Conservation (phyloP, 257 asterid species). For the Solanum corneliomulleri region DNA sequence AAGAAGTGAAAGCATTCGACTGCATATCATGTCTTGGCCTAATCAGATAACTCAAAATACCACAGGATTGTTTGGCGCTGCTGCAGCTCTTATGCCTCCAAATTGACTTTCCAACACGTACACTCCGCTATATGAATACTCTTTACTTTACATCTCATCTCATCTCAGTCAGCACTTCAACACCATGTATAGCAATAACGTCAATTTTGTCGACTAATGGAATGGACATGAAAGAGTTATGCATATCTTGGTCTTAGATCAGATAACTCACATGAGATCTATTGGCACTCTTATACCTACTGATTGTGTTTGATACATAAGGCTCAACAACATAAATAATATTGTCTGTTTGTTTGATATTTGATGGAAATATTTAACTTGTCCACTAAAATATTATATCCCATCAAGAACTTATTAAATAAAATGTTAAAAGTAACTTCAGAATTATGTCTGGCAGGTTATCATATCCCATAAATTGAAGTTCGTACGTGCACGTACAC, state of each 20-base stretch:
- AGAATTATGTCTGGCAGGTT: too few relatives aligned
- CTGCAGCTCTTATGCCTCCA: constrained; percentile 36
- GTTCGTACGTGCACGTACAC: too few relatives aligned
- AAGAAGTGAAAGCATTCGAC: constrained; percentile 15
- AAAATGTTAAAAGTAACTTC: too few relatives aligned
- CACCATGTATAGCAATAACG: neutral
- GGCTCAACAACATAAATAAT: neutral
- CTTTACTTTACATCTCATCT: neutral
- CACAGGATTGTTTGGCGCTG: constrained; percentile 3
- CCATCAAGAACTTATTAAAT: too few relatives aligned
- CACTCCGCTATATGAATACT: neutral
- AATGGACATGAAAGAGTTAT: constrained; percentile 15
- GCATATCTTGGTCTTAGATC: constrained; percentile 32
- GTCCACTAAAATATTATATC: neutral
- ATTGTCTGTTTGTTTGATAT: neutral
- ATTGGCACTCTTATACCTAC: constrained; percentile 16
- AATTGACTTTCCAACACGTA: neutral
- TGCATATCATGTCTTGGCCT: constrained; percentile 47
- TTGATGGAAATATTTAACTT: neutral
- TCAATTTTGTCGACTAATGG: neutral
- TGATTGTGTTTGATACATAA: neutral
- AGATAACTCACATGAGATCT: constrained; percentile 1
- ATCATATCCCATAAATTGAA: too few relatives aligned
- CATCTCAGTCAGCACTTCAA: neutral
- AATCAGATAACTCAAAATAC: constrained; percentile 5